These are phyloP conservation scores for Litsea cubeba DNA, from an alignment of 164 flowering plant species.

Conservation along the genomic window DNA sequence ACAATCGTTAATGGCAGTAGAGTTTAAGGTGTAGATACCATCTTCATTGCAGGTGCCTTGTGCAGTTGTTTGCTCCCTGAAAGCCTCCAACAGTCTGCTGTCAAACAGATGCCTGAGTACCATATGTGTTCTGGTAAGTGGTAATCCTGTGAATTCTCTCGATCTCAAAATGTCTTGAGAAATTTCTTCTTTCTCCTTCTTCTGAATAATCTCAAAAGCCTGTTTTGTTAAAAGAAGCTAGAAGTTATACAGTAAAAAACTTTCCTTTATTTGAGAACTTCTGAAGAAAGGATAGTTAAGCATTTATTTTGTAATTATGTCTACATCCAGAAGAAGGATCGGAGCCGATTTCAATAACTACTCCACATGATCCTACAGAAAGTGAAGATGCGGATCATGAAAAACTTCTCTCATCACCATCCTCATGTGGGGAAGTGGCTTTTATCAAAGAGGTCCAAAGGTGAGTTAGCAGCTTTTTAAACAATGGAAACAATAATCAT, in stretches of 20 bases:
- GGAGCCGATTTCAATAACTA: slow-evolving; percentile 38
- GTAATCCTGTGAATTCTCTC: slow-evolving; percentile 18
- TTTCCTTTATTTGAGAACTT: too few species aligned
- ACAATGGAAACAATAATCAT: not conserved
- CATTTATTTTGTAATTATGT: not conserved
- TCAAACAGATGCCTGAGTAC: slow-evolving; percentile 69
- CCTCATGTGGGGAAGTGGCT: slow-evolving; percentile 35
- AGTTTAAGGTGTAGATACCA: slow-evolving; percentile 5
- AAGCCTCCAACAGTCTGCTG: slow-evolving; percentile 66
- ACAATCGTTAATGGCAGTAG: not conserved
- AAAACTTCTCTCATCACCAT: slow-evolving; percentile 38
- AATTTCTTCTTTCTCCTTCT: not conserved
- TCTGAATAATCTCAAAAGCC: not conserved
- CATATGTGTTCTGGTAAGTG: slow-evolving; percentile 53
- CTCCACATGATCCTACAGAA: slow-evolving; percentile 48
- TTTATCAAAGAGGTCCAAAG: slow-evolving; percentile 48
- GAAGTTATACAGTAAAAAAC: not conserved
- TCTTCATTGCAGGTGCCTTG: slow-evolving; percentile 50
- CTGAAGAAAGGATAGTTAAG: not conserved
- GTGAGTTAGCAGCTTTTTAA: slow-evolving; percentile 9
- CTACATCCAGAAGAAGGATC: slow-evolving; percentile 40
- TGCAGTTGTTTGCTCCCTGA: slow-evolving; percentile 90
- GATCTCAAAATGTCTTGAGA: not conserved
- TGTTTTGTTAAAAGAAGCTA: not conserved
- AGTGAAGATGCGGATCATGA: slow-evolving; percentile 66